phyloP scores from a whole-genome alignment of 805 yeast species.

The Wickerhamomyces sydowiorum region DNA sequence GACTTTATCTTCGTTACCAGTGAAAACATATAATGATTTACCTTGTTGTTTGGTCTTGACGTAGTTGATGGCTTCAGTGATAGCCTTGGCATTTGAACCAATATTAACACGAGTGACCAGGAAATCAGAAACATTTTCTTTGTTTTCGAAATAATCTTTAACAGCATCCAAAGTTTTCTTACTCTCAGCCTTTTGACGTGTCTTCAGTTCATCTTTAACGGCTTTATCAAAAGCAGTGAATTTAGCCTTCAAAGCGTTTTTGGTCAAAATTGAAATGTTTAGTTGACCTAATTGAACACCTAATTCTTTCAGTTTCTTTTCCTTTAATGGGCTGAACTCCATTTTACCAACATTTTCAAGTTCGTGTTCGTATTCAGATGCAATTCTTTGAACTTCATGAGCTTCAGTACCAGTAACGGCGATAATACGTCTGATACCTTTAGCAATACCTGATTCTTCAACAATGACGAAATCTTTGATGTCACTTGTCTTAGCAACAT shows the following conservation, averaged over 20 bases:
- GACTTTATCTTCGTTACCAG: conserved; percentile 69
- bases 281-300: conserved; percentile 83
- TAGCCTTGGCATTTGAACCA: conserved; percentile 84
- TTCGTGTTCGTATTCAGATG: conserved; percentile 59
- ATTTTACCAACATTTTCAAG: conserved; percentile 55
- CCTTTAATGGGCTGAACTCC: conserved; percentile 73
- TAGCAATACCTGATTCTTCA: conserved; percentile 97
- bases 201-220: conserved; percentile 82
- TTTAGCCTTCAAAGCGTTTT: conserved; percentile 66
- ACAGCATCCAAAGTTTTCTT: conserved; percentile 78
- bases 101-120: conserved; percentile 67
- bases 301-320: conserved; percentile 72
- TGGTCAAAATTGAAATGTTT: conserved; percentile 74
- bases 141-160: conserved; percentile 54
- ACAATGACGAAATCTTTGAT: conserved; percentile 84
- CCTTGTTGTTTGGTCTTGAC: conserved; percentile 72
- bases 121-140: conserved; percentile 41
- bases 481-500: conserved; percentile 86
- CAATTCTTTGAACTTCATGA: conserved; percentile 80
- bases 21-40: conserved; percentile 72
- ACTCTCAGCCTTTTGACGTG: conserved; percentile 82
- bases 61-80: conserved; percentile 84
- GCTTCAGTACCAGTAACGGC: conserved; percentile 95
- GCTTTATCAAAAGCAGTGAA: conserved; percentile 78
- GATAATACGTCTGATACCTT: conserved; percentile 97